These are phyloP conservation scores for Papiliotrema terrestris DNA, from an alignment of 1,284 basidiomycete genomes.

Conservation along the genomic window DNA sequence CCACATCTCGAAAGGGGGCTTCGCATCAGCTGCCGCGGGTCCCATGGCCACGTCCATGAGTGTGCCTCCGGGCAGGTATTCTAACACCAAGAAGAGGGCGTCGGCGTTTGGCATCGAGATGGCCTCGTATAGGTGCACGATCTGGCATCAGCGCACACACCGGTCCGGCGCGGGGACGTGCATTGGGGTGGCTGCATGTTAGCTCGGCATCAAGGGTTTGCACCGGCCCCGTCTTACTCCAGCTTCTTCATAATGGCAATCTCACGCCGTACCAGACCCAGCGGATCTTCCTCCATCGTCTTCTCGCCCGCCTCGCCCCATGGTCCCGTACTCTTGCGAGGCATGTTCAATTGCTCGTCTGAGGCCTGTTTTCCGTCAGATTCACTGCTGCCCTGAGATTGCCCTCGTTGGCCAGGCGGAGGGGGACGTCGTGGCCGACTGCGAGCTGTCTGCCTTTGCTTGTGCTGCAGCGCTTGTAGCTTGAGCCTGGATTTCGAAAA, in stretches of 20 bases:
- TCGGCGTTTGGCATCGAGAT: slow-evolving; percentile 56
- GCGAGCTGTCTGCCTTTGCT: slow-evolving; percentile 23
- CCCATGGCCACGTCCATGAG: slow-evolving; percentile 51
- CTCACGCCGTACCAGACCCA: slow-evolving; percentile 47
- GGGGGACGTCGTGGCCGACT: slow-evolving; percentile 4
- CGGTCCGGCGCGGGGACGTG: slow-evolving; percentile 12
- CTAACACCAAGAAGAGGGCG: slow-evolving; percentile 55
- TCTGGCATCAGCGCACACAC: slow-evolving; percentile 36
- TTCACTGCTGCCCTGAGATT: slow-evolving; percentile 1
- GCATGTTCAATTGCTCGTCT: background rate
- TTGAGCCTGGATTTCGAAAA: slow-evolving; percentile 49
- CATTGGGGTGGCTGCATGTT: slow-evolving; percentile 45
- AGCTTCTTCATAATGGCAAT: slow-evolving; percentile 53
- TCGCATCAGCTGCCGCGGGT: slow-evolving; percentile 37
- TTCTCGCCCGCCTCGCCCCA: slow-evolving; percentile 9
- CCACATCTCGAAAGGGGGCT: slow-evolving; percentile 32
- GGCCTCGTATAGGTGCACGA: slow-evolving; percentile 56
- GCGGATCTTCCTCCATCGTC: slow-evolving; percentile 34
- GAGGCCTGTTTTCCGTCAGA: background rate
- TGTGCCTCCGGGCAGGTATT: slow-evolving; percentile 53
- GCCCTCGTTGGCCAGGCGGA: slow-evolving; percentile 5
- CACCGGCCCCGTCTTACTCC: slow-evolving; percentile 33
- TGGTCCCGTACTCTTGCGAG: slow-evolving; percentile 4
- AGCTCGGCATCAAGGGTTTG: too few relatives aligned
- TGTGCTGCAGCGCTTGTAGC: slow-evolving; percentile 35